Evolutionary conservation across 495 filamentous ascomycete species (phyloP), one percentile per base, ranked within the genome.

Genomic region (Talaromyces borbonicus): DNA sequence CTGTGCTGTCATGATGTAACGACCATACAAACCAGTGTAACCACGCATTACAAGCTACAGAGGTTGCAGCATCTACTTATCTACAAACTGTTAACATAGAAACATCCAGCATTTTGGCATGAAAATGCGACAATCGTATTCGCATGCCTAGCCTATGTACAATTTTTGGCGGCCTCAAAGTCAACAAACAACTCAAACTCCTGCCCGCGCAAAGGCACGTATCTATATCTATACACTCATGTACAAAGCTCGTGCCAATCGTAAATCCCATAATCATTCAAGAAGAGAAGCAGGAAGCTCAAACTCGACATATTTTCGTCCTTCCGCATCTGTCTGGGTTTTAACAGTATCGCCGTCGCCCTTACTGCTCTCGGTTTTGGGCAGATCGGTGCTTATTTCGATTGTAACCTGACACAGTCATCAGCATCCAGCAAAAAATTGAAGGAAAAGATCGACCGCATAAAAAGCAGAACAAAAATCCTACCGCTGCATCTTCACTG

Each of bases 401-500:
- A 83, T 73, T 3, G 79, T 83, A 24, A 83, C 79, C 79, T 83
- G 52, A n/a, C 43, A 37, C 25, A 43, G 12, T 18, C 39, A n/a
- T 26, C 8, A 49, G 44, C 60, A 51, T 38, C 40, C 41, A 18
- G 18, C 40, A n/a, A 44, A 43, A 48, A n/a, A 30, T 30, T 12
- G 52, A 58, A 53, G 52, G 39, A n/a, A n/a, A n/a, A n/a, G n/a
- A n/a, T n/a, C n/a, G n/a, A 50, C 52, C 53, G 42, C 53, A 50
- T 49, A 48, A 54, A 55, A 49, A 52, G 61, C 50, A 54, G 58
- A 56, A 56, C 56, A 57, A 61, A 32, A 54, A 48, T 59, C 60
- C 55, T 80, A 81, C 79, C 77, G 68, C 79, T 63, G 68, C 75
- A 63, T 82, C 78, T 54, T 71, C 64, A 72, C 75, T 81, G 62